Base-by-base conservation (phyloP, 1,284 basidiomycete species). In the Heterobasidion parviporum region DNA sequence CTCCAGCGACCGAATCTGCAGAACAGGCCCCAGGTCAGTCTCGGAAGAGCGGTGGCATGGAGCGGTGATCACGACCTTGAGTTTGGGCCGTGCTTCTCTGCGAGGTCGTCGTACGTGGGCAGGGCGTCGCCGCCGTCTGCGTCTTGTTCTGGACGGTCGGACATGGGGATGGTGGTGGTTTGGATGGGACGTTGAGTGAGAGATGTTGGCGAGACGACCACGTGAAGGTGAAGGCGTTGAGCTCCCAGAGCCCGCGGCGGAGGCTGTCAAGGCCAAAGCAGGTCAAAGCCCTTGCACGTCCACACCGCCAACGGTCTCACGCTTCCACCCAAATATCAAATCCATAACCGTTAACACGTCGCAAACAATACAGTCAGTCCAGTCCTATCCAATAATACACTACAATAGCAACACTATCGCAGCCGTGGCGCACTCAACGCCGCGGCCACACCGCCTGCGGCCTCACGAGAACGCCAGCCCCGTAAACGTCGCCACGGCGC, bases 51-150 rank as follows among this genome's bases (percentile, higher is more conserved):
- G 26, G 26, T 26, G 26, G 26, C 26, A 26, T 26, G 26, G 26
- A 46, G 32, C 6, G 35, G 44, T 54, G 69, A 61, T 62, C 70
- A 63, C 56, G 59, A 73, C 88, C 88, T 83, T 36, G 87, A 90
- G 71, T 90, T 90, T 8, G 88, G 85, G 47, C 85, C 88, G 60
- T 82, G 77, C 65, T 86, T 81, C 18, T 76, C 74, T 12, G 83
- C 82, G 14, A 91, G 80, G 65, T 87, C 84, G 59, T 89, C 83
- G 64, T 92, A 92, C 1, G 84, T 85, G 12, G 89, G 89, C 3
- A 90, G 74, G 45, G 78, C 81, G 55, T 83, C 81, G 41, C 73
- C 78, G 32, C 78, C 80, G n/a, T 69, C 66, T 20, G 72, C 64
- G 65, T 89, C 87, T 64, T 84, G 81, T 62, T 89, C 86, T 26